phyloP scores from a whole-genome alignment of 257 asterid species.

The Ehretia macrophylla region DNA sequence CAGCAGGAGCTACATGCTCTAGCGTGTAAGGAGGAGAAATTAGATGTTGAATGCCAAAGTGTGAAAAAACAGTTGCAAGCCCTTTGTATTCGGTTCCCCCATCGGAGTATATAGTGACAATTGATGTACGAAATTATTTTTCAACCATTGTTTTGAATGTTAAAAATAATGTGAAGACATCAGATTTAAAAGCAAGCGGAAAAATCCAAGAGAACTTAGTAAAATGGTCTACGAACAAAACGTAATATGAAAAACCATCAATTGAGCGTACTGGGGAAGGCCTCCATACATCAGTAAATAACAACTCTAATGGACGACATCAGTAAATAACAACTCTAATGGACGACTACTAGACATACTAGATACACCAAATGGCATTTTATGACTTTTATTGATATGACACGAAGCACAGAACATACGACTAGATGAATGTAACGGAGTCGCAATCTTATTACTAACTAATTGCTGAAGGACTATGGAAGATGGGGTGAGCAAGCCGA shows the following conservation, averaged over 20 bases:
- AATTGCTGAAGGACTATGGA: not conserved
- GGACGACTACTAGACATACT: not conserved
- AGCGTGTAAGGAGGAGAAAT: not conserved
- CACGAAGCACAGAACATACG: not conserved
- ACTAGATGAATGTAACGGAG: not conserved
- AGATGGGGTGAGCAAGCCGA: not conserved
- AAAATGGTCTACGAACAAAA: not conserved
- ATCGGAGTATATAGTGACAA: not conserved
- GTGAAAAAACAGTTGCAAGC: not conserved
- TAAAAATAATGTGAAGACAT: not conserved
- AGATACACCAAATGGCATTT: not conserved
- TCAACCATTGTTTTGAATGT: conserved; percentile 1
- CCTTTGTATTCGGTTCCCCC: not conserved
- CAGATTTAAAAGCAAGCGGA: not conserved
- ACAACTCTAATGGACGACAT: too few species aligned
- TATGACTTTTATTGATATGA: conserved; percentile 7
- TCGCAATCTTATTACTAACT: not conserved
- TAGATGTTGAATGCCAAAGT: not conserved
- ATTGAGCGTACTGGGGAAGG: not conserved
- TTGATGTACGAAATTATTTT: not conserved
- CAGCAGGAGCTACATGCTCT: not conserved
- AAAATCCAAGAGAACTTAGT: not conserved
- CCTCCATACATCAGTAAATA: not conserved
- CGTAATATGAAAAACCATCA: not conserved
- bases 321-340: not conserved